phyloP scores from a whole-genome alignment of 2,329 filamentous ascomycete species.

The Lachnellula subtilissima region DNA sequence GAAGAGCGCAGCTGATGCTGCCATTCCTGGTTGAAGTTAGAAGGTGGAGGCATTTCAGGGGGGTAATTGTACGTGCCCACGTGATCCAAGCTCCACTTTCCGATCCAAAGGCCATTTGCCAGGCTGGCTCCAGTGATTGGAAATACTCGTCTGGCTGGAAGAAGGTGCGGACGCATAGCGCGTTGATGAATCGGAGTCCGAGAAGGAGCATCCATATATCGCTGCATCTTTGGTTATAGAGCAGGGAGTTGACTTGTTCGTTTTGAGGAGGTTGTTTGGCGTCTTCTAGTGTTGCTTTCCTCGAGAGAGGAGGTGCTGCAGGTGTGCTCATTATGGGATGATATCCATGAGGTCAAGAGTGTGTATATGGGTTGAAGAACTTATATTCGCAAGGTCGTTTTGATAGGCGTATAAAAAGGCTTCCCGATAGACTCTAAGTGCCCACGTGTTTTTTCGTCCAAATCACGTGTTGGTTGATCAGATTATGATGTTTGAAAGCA shows the following conservation, averaged over 20 bases:
- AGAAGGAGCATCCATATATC: slow-evolving; percentile 40
- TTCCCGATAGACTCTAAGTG: too few relatives aligned
- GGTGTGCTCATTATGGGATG: not conserved
- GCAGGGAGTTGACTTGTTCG: slow-evolving; percentile 22
- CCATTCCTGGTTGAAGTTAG: slow-evolving; percentile 70
- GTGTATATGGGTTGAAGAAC: too few relatives aligned
- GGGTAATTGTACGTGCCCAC: slow-evolving; percentile 61
- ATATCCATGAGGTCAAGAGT: not conserved
- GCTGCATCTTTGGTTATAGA: slow-evolving; percentile 25
- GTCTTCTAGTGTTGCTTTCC: not conserved
- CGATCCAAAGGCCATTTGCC: slow-evolving; percentile 77
- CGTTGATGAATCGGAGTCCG: slow-evolving; percentile 73
- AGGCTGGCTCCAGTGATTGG: slow-evolving; percentile 91
- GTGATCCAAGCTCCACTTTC: slow-evolving; percentile 85
- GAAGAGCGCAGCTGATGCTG: slow-evolving; percentile 80
- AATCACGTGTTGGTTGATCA: too few relatives aligned
- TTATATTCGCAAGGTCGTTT: too few relatives aligned
- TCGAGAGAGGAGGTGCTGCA: not conserved
- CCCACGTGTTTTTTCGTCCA: too few relatives aligned
- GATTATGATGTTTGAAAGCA: too few relatives aligned
- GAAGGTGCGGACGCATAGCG: slow-evolving; percentile 75
- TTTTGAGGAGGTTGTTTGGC: slow-evolving; percentile 5
- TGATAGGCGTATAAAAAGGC: too few relatives aligned
- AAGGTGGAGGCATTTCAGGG: not conserved
- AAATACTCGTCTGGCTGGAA: slow-evolving; percentile 99